These are phyloP conservation scores for Schizothecium vesticola DNA, from an alignment of 495 filamentous ascomycete species.

Conservation along the genomic window DNA sequence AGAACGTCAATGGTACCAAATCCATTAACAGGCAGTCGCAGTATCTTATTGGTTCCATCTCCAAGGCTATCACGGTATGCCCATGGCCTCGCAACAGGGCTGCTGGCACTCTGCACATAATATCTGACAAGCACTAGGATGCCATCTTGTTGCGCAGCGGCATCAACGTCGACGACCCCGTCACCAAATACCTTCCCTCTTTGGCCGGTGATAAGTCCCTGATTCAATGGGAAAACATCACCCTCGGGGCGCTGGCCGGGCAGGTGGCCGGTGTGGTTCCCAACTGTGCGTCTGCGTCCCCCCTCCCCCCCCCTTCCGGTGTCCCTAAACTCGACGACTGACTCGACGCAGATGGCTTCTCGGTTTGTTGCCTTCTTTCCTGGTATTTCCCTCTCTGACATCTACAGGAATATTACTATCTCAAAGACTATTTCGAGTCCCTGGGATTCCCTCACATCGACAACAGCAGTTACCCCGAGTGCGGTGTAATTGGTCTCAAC, in stretches of 20 bases:
- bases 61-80: conserved; percentile 23
- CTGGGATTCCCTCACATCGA: conserved; percentile 23
- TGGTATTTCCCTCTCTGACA: neutral
- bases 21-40: conserved; percentile 22
- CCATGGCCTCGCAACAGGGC: too few relatives aligned
- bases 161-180: conserved; percentile 24
- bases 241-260: conserved; percentile 38
- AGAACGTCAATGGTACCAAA: conserved; percentile 23
- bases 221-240: conserved; percentile 46
- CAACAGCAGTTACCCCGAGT: conserved; percentile 18
- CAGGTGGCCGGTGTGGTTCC: conserved; percentile 43
- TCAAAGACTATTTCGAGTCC: conserved; percentile 17
- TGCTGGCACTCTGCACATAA: too few relatives aligned
- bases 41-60: conserved; percentile 30
- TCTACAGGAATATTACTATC: conserved; percentile 21
- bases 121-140: neutral
- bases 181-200: conserved; percentile 45
- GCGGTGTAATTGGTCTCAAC: conserved; percentile 20
- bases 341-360: conserved; percentile 20
- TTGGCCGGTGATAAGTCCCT: conserved; percentile 22
- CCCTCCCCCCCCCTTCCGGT: too few relatives aligned
- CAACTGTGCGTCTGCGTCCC: conserved; percentile 22
- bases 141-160: conserved; percentile 22
- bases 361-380: neutral
- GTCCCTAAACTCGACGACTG: too few relatives aligned